phyloP scores from a whole-genome alignment of 1,284 basidiomycete genomes.

The Mycena sp. region DNA sequence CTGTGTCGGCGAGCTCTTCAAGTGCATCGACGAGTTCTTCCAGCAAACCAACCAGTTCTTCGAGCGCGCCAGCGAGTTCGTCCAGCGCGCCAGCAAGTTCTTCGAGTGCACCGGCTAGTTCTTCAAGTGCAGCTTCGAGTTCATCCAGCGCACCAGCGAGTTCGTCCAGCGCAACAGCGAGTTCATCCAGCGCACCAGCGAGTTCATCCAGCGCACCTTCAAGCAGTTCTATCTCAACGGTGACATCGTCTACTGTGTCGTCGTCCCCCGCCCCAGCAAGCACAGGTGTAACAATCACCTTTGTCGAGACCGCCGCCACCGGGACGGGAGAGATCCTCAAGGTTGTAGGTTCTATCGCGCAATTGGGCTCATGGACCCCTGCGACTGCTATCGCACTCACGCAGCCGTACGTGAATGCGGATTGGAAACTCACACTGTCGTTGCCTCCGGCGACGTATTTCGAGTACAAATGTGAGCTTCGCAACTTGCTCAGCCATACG shows the following conservation, averaged over 20 bases:
- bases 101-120: no score
- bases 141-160: no score
- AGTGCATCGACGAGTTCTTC: no score
- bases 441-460: conserved; percentile 1
- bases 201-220: no score
- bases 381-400: neutral
- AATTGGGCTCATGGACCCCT: conserved; percentile 4
- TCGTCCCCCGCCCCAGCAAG: neutral
- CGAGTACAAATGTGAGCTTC: conserved; percentile 11
- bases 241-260: neutral
- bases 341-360: conserved; percentile 7
- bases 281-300: neutral
- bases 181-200: no score
- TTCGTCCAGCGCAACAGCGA: no score
- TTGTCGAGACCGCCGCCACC: neutral
- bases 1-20: neutral
- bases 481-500: neutral
- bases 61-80: no score
- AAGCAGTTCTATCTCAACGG: neutral
- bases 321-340: neutral
- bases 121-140: no score
- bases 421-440: conserved; percentile 3
- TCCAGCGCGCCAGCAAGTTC: no score
- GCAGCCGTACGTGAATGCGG: neutral
- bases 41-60: no score